A percentile compares a stretch with the other conserved stretches of the same genome.
These are phyloP conservation scores for Multifurca ochricompacta DNA, from an alignment of 768 basidiomycete species.

Conservation along the genomic window DNA sequence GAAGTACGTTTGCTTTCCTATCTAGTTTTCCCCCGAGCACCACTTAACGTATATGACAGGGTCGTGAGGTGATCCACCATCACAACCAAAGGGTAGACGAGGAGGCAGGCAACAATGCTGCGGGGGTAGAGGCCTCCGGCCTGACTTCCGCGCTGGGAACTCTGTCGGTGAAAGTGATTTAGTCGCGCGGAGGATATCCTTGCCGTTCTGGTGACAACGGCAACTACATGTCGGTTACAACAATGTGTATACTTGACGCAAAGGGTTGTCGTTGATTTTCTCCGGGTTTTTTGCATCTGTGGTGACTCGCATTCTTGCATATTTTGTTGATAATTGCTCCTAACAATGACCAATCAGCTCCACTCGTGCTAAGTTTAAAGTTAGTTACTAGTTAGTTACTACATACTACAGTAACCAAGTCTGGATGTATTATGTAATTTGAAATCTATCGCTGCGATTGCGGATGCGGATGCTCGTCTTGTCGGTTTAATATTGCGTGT, in stretches of 20 bases:
- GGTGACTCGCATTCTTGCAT: neutral
- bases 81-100: conserved; percentile 8
- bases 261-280: neutral
- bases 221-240: neutral
- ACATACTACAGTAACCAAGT: too few relatives aligned
- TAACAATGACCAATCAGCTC: neutral
- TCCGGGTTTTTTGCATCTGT: neutral
- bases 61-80: conserved; percentile 11
- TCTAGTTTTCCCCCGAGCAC: neutral
- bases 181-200: neutral
- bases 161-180: conserved; percentile 1
- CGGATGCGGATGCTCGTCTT: too few relatives aligned
- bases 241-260: neutral
- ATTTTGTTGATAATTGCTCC: neutral
- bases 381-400: too few relatives aligned
- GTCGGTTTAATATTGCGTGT: too few relatives aligned
- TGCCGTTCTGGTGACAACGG: neutral
- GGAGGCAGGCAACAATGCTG: neutral
- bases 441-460: too few relatives aligned
- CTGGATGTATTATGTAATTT: too few relatives aligned
- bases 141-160: neutral
- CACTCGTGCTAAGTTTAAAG: too few relatives aligned
- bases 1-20: conserved; percentile 18
- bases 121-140: neutral
- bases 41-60: conserved; percentile 2